Conservation (phyloP, 2,329 filamentous ascomycete species). For the Diaporthe longicolla region DNA sequence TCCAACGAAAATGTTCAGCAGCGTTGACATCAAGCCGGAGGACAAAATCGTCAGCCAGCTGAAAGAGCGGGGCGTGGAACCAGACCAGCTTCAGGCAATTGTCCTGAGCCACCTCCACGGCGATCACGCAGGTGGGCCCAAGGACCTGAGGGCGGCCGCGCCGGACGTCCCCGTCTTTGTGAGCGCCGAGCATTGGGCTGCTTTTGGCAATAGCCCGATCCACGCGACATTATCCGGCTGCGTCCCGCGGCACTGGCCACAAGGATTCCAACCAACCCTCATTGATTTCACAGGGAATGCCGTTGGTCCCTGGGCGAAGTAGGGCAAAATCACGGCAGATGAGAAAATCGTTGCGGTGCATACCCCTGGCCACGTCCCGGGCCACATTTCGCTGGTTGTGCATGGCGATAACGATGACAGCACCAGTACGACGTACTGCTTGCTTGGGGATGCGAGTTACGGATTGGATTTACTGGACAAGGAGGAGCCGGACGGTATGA, state of each 20-base stretch:
- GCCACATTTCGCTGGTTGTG: constrained; percentile 49
- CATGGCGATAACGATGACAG: constrained; percentile 45
- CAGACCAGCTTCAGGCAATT: constrained; percentile 47
- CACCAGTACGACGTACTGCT: constrained; percentile 47
- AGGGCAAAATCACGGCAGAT: constrained; percentile 48
- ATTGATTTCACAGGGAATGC: constrained; percentile 44
- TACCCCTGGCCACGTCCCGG: constrained; percentile 53
- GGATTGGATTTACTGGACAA: constrained; percentile 49
- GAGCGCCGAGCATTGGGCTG: constrained; percentile 50
- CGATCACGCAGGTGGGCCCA: constrained; percentile 49
- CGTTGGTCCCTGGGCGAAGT: neutral
- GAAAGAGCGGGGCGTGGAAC: constrained; percentile 42
- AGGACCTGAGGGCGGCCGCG: constrained; percentile 47
- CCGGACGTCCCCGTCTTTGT: constrained; percentile 49
- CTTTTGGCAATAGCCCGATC: constrained; percentile 48
- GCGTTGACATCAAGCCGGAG: constrained; percentile 40
- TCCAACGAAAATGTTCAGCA: constrained; percentile 36
- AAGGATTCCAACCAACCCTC: constrained; percentile 49
- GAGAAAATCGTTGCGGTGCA: constrained; percentile 50
- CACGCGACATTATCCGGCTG: constrained; percentile 49
- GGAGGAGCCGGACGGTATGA: constrained; percentile 52
- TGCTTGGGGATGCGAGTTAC: constrained; percentile 52
- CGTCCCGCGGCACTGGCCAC: constrained; percentile 51
- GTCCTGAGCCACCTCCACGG: constrained; percentile 50
- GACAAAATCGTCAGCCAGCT: constrained; percentile 46